Evolutionary conservation across 2,329 filamentous ascomycete genomes (phyloP), one percentile per base, ranked within the genome.

Genomic region (Aspergillus japonicus): DNA sequence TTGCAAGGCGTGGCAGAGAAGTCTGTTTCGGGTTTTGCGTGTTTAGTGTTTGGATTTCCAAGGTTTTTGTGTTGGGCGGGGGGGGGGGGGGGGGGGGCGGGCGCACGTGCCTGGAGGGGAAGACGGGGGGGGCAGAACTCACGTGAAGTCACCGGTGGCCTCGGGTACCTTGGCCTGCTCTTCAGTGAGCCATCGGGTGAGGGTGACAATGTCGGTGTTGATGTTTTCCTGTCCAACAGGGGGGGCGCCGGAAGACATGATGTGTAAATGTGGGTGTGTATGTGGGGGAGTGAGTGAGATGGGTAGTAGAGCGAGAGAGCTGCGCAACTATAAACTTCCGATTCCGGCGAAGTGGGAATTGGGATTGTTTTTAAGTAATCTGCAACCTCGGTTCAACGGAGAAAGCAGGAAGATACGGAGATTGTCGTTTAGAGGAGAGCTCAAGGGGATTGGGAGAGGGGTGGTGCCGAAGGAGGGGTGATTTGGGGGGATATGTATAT

Each of bases 81-180:
- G 21, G 2, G 21, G 21, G 21, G 21, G 2, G 21, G 21, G 21
- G 21, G 21, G 21, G 1, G 4, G 4, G 33, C 10, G 4, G 12
- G 19, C 19, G 44, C 6, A 21, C 2, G n/a, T 39, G 49, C 26
- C 39, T n/a, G 14, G 21, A 29, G 39, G 12, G 48, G 26, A 24
- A 12, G 23, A 42, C 12, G 47, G 24, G 48, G 26, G 23, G 26
- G 56, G 47, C 50, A 48, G 19, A 80, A 35, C 89, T 63, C 84
- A 96, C 92, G 95, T 99, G 81, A 99, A 99, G 81, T 99, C 95
- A 81, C 95, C 95, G 14, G 93, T 97, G 56, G 95, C 95, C 77
- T 98, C 92, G 75, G 89, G 89, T 81, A 96, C 88, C 79, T 97
- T 97, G 63, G 84, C 80, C 78, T 99, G 95, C 81, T 97, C 93